Conservation (phyloP, 768 basidiomycete species). For the Lentinus tigrinus region DNA sequence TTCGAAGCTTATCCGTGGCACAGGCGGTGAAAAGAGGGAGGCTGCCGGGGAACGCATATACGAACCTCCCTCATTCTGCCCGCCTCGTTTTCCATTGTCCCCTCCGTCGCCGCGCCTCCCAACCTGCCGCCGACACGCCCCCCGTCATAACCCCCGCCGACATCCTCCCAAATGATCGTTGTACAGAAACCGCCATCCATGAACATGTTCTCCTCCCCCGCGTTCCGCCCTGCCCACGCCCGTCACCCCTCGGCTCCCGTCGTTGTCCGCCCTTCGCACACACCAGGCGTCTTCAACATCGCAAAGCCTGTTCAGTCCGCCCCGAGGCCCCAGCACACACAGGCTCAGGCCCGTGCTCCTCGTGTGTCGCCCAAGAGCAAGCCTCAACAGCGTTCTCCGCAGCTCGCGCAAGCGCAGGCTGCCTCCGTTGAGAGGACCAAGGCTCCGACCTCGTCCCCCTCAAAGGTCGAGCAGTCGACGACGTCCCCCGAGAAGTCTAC, state of each 20-base stretch:
- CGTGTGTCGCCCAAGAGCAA: constrained; percentile 39
- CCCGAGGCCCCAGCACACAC: constrained; percentile 37
- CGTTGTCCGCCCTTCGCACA: constrained; percentile 68
- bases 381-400: constrained; percentile 27
- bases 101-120: constrained; percentile 25
- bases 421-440: constrained; percentile 30
- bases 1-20: constrained; percentile 12
- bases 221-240: constrained; percentile 43
- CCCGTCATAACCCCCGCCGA: constrained; percentile 17
- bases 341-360: constrained; percentile 33
- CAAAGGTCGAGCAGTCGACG: constrained; percentile 18
- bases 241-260: constrained; percentile 71
- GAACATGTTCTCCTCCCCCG: constrained; percentile 28
- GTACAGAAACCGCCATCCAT: constrained; percentile 36
- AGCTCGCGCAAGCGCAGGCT: constrained; percentile 27
- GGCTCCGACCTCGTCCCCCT: constrained; percentile 17
- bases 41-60: constrained; percentile 13
- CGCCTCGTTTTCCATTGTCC: constrained; percentile 22
- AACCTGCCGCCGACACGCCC: constrained; percentile 20
- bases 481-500: constrained; percentile 28
- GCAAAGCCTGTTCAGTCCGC: constrained; percentile 49
- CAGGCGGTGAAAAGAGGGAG: constrained; percentile 11
- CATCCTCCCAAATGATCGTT: constrained; percentile 38
- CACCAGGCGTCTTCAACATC: constrained; percentile 70
- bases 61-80: constrained; percentile 15